Evolutionary conservation across 1,284 basidiomycete species (phyloP).

Genomic region (Sanghuangporus baumii): DNA sequence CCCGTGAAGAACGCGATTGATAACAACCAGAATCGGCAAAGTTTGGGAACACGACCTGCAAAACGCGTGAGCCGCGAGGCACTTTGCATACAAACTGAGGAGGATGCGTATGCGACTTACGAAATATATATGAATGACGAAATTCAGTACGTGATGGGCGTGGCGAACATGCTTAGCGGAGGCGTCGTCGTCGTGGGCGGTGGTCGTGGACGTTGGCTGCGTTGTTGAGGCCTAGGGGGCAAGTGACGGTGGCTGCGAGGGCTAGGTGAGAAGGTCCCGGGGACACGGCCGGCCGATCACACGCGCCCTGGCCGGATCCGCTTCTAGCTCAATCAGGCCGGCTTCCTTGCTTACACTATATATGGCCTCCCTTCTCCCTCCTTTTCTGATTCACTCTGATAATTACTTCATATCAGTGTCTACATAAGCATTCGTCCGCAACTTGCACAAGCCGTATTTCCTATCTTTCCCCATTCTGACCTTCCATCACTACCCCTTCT

Average conservation of each 20-base stretch:
- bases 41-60: constrained; percentile 14
- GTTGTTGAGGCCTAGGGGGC: neutral
- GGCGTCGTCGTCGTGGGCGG: neutral
- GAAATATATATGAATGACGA: neutral
- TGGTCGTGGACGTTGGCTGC: neutral
- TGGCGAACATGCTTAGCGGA: neutral
- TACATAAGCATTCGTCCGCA: neutral
- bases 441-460: neutral
- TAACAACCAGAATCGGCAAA: constrained; percentile 1
- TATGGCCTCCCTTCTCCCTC: neutral
- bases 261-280: neutral
- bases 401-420: neutral
- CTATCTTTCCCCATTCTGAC: neutral
- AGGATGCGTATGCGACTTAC: neutral
- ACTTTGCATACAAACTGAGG: neutral
- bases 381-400: neutral
- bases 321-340: neutral
- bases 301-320: neutral
- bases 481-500: neutral
- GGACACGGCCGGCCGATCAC: neutral
- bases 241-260: neutral
- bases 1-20: neutral
- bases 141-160: neutral
- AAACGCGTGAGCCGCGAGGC: constrained; percentile 17
- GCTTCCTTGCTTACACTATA: neutral